Base-by-base conservation (phyloP, 495 filamentous ascomycete species). In the Aspergillus funiculosus region DNA sequence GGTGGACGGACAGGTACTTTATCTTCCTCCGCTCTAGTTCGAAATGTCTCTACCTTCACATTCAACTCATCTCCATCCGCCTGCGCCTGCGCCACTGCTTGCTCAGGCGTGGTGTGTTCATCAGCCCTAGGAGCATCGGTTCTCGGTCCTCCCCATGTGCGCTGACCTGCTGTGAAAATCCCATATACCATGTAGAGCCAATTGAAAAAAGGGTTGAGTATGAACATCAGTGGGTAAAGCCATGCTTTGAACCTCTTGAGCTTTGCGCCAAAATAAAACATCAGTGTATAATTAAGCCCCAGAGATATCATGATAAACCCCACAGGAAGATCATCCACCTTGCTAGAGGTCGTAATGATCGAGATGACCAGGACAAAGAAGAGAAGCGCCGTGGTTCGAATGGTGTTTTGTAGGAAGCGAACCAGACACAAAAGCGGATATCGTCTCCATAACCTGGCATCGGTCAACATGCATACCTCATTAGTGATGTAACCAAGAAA, bases 401-500 rank as follows among this genome's bases (percentile, higher is more conserved):
- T 95, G 5, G 89, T 98, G 68, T 97, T 94, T 50, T 95, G 89
- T 80, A 91, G 84, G 62, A 98, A 90, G 28, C 92, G 83, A 27
- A 98, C 82, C 37, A 90, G 48, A 47, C 87, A 82, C n/a, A 98
- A 72, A 40, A 96, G 75, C 0, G 92, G 90, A 61, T 98, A 98
- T 40, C 88, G 79, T 59, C 72, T 83, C 91, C 91, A 97, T 18
- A 97, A 75, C 45, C 92, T 78, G 53, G 84, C 75, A 65, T 98
- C 92, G 8, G 92, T 98, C 68, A 98, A 71, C 92, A 98, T 96
- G 70, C 92, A 97, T 1, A 88, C 91, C 57, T 97, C 92, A 63
- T 98, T 98, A 11, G 92, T 97, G 66, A 98, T 92, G 62, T 94
- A 96, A 1, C 92, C 92, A 35, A 98, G 74, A 59, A 98, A 98